Evolutionary conservation across 2,329 filamentous ascomycete genomes (phyloP).

Genomic region (Volutella citrinella): DNA sequence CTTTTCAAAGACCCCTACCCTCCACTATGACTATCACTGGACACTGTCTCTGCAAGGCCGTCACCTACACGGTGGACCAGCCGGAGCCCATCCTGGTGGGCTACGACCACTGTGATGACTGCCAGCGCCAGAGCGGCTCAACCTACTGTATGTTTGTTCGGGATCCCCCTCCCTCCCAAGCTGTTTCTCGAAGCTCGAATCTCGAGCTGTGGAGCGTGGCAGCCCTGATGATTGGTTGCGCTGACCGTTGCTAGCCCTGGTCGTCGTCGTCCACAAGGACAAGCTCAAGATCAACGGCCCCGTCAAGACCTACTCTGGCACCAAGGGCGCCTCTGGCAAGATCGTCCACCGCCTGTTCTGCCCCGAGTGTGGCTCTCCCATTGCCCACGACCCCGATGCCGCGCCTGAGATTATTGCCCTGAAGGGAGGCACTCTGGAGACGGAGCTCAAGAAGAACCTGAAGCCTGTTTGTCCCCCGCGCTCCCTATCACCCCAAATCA

Average conservation of each 20-base stretch:
- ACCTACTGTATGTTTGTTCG: slow-evolving; percentile 57
- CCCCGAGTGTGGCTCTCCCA: slow-evolving; percentile 65
- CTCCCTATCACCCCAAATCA: too few relatives aligned
- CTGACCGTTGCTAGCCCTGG: slow-evolving; percentile 49
- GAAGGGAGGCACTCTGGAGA: slow-evolving; percentile 63
- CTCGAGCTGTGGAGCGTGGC: too few relatives aligned
- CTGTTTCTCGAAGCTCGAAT: too few relatives aligned
- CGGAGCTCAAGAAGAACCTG: slow-evolving; percentile 63
- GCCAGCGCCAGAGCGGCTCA: slow-evolving; percentile 67
- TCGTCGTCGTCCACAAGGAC: slow-evolving; percentile 64
- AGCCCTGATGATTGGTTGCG: slow-evolving; percentile 9
- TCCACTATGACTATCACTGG: slow-evolving; percentile 63
- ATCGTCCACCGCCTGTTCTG: slow-evolving; percentile 68
- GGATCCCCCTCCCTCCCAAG: not conserved
- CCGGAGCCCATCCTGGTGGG: slow-evolving; percentile 53
- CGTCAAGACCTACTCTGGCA: slow-evolving; percentile 60
- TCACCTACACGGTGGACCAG: slow-evolving; percentile 62
- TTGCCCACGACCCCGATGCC: slow-evolving; percentile 68
- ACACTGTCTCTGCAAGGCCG: slow-evolving; percentile 69
- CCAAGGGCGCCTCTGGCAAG: slow-evolving; percentile 56
- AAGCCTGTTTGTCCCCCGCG: slow-evolving; percentile 54
- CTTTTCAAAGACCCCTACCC: not conserved
- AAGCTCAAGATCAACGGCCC: slow-evolving; percentile 62
- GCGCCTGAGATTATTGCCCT: slow-evolving; percentile 67
- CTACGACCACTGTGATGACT: slow-evolving; percentile 72